Percentiles rank a stretch among this genome's conserved stretches.
Evolutionary conservation across 306 rosid species (phyloP).

Genomic region (Cicer arietinum): DNA sequence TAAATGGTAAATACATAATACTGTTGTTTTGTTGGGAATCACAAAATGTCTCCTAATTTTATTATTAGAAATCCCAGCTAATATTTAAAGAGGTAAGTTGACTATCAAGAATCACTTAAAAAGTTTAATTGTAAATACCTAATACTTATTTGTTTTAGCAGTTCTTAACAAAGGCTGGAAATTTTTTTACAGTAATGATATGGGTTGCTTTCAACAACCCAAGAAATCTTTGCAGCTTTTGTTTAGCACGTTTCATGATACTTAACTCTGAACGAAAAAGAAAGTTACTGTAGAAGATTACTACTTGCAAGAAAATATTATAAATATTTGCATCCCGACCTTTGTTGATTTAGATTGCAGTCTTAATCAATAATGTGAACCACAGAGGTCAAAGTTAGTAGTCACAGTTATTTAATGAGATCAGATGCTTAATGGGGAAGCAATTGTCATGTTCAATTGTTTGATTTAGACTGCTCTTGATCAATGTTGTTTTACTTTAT

Average conservation of each 20-base stretch:
- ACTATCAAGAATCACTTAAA: too few relatives aligned
- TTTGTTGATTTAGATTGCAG: not conserved
- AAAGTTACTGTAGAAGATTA: not conserved
- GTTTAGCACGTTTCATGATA: constrained; percentile 8
- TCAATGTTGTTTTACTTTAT: constrained; percentile 28
- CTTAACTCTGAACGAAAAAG: not conserved
- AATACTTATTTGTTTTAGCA: not conserved
- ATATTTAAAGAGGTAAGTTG: not conserved
- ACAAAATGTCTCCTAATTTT: constrained; percentile 19
- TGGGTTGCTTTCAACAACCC: constrained; percentile 18
- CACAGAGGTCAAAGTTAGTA: constrained; percentile 12
- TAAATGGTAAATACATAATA: not conserved
- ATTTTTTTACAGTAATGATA: not conserved
- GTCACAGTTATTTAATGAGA: constrained; percentile 18
- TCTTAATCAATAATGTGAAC: constrained; percentile 14
- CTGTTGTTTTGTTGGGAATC: constrained; percentile 10
- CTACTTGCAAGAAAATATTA: not conserved
- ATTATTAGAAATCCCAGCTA: constrained; percentile 18
- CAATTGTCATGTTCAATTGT: constrained; percentile 23
- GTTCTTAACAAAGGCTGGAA: constrained; percentile 19
- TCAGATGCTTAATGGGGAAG: constrained; percentile 11
- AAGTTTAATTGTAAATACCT: too few relatives aligned
- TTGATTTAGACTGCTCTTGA: constrained; percentile 22
- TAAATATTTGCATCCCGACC: constrained; percentile 4
- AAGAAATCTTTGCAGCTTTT: constrained; percentile 19